Conservation (phyloP, 1,284 basidiomycete genomes). For the Waitea zeae region DNA sequence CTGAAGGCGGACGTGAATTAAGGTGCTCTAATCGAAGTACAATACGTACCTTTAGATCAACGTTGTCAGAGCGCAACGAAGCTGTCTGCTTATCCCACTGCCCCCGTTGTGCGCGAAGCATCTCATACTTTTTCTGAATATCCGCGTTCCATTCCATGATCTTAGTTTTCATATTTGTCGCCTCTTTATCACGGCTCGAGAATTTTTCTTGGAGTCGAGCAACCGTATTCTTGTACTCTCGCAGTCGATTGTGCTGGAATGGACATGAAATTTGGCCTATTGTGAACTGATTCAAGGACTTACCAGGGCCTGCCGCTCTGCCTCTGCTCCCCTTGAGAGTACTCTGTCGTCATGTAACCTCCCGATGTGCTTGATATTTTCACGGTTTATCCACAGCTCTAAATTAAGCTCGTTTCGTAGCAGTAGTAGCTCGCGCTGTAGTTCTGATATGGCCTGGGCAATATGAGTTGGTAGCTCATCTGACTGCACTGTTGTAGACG, state of each 20-base stretch:
- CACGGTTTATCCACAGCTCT: constrained; percentile 61
- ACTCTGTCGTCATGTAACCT: constrained; percentile 58
- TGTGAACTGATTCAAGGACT: constrained; percentile 11
- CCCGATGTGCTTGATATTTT: constrained; percentile 68
- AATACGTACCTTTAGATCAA: constrained; percentile 36
- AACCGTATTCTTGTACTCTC: constrained; percentile 43
- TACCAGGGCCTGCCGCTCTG: constrained; percentile 67
- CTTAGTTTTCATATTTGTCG: constrained; percentile 42
- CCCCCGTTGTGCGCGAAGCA: constrained; percentile 51
- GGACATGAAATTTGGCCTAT: background rate
- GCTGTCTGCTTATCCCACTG: constrained; percentile 45
- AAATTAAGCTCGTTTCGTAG: constrained; percentile 68
- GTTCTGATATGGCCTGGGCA: constrained; percentile 39
- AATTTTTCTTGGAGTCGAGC: constrained; percentile 42
- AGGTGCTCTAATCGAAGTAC: background rate
- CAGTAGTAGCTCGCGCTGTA: constrained; percentile 59
- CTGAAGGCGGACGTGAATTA: constrained; percentile 17
- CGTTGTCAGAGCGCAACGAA: constrained; percentile 40
- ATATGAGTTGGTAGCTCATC: constrained; percentile 23
- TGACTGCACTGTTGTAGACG: constrained; percentile 7
- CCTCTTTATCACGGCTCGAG: constrained; percentile 44
- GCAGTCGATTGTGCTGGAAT: constrained; percentile 54
- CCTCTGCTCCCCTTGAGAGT: constrained; percentile 52
- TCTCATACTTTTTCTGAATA: constrained; percentile 45
- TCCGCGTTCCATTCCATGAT: constrained; percentile 60